Conservation (phyloP, 108 stramenopile genomes). For the Bacterosira constricta region DNA sequence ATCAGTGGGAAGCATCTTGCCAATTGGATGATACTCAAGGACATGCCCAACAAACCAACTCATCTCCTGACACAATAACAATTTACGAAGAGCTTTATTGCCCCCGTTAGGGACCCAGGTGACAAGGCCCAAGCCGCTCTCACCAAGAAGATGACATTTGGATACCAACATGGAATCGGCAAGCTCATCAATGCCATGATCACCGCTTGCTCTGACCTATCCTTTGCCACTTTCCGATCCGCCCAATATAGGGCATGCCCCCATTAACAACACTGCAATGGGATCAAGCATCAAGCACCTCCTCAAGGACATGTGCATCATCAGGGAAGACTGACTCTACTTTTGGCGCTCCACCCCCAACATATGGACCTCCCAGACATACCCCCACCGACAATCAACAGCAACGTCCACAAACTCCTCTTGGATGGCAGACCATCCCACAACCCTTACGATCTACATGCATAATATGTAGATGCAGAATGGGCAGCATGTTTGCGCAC, state of each 20-base stretch:
- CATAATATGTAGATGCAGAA: constrained; percentile 11
- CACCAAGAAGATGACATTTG: constrained; percentile 9
- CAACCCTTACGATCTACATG: constrained; percentile 1
- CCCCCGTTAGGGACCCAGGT: neutral
- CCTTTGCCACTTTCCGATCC: constrained; percentile 2
- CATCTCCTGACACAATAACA: neutral
- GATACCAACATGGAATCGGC: constrained; percentile 37
- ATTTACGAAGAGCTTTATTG: neutral
- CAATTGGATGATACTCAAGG: constrained; percentile 17
- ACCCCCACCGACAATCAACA: constrained; percentile 3
- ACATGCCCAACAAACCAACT: neutral
- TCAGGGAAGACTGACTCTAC: neutral
- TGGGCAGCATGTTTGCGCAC: constrained; percentile 17
- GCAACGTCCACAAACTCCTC: neutral
- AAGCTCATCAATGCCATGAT: constrained; percentile 43
- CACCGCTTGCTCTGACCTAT: constrained; percentile 39
- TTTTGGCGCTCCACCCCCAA: constrained; percentile 14
- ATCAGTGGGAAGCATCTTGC: constrained; percentile 22
- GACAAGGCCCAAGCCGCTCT: neutral
- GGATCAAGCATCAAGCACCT: neutral
- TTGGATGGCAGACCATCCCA: neutral
- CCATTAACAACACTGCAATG: neutral
- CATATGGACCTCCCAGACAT: constrained; percentile 12
- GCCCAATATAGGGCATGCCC: neutral
- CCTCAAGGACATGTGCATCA: neutral